Conservation (phyloP, 257 asterid genomes). For the Ehretia macrophylla region DNA sequence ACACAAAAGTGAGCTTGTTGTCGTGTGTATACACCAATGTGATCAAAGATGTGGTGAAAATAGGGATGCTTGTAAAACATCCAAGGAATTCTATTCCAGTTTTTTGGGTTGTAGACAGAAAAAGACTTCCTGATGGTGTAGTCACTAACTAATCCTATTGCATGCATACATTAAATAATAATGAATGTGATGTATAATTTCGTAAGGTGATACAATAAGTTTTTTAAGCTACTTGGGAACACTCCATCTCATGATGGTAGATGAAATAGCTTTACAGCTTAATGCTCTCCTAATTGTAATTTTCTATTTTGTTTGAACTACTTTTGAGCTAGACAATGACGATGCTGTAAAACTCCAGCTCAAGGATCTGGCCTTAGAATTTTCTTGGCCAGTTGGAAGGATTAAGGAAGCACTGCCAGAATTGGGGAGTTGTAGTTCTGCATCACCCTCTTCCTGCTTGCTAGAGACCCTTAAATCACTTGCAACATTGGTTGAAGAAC, state of each 20-base stretch:
- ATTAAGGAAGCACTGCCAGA: conserved; percentile 73
- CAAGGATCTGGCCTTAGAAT: conserved; percentile 75
- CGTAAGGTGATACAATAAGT: too few species aligned
- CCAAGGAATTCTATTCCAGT: too few species aligned
- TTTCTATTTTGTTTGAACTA: conserved; percentile 7
- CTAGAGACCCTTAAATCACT: conserved; percentile 64
- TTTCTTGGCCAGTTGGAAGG: conserved; percentile 83
- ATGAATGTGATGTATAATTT: too few species aligned
- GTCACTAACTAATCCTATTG: too few species aligned
- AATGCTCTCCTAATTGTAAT: conserved; percentile 5
- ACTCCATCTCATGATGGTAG: not conserved
- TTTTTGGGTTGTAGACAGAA: too few species aligned
- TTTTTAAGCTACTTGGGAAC: too few species aligned
- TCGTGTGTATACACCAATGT: too few species aligned
- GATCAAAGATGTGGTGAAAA: too few species aligned
- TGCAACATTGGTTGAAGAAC: conserved; percentile 72
- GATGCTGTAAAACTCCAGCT: conserved; percentile 63
- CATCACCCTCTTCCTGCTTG: conserved; percentile 73
- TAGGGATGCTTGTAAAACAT: too few species aligned
- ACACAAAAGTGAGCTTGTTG: too few species aligned
- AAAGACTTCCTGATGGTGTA: too few species aligned
- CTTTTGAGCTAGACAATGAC: conserved; percentile 51
- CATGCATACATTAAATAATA: too few species aligned
- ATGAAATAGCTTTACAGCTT: not conserved
- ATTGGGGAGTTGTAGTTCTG: conserved; percentile 35